Base-by-base conservation (phyloP, 2,329 filamentous ascomycete species). In the Neonectria sp. region DNA sequence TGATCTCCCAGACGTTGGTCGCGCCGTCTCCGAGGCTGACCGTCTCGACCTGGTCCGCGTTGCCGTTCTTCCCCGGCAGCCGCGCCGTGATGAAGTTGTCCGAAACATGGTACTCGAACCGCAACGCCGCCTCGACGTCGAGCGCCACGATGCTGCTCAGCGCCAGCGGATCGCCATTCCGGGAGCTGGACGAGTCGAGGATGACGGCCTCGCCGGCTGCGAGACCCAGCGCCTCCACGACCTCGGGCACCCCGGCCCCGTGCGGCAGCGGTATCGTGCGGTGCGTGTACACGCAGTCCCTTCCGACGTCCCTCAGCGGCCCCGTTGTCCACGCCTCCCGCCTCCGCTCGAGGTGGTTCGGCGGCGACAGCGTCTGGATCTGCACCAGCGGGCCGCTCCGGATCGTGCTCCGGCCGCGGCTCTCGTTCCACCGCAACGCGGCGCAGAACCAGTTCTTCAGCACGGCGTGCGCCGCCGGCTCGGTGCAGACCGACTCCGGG, bases 401-500 rank as follows among this genome's bases (percentile, higher is more conserved):
- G 11, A 65, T 66, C 59, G 37, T 40, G 15, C 45, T 37, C 46
- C 71, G 72, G 51, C 66, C 68, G 7, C 71, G 72, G 15, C 66
- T 64, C 35, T 81, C 74, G 55, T 91, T 92, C 89, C 92, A 95
- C 48, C 80, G 78, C 61, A 85, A 81, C 1, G 91, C 90, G 75
- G 89, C 85, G 5, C 79, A 77, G 86, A 95, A 96, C 94, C 95
- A 97, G 75, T 93, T 94, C 57, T 80, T 80, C 40, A 97, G 84
- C 29, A 97, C 84, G 15, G 83, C 82, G 24, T 86, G 88, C 2
- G 92, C 91, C 67, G 88, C 86, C 4, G 85, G 81, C 45, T 93
- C 92, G 4, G 95, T 97, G 78, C 94, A 97, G 15, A 94, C 89
- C 0, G 94, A 97, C 79, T 98, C 95, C 0, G 95, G 95, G 76